A percentile compares a stretch with the other conserved stretches of the same genome.
Conservation (phyloP, 1,139 yeast species). For the Candida buenavistaensis region DNA sequence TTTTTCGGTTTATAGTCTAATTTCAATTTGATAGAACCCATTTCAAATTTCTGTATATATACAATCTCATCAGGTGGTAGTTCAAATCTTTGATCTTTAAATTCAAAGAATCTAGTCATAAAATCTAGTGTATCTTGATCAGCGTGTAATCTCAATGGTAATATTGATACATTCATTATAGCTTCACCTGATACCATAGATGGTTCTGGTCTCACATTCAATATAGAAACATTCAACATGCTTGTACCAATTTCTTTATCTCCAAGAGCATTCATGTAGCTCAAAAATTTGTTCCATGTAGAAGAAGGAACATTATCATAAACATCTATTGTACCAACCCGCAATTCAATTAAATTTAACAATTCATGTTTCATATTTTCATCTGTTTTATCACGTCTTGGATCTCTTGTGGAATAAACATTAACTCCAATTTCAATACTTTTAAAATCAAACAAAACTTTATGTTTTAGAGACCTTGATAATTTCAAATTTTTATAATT, state of each 20-base stretch:
- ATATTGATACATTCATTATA: slow-evolving; percentile 51
- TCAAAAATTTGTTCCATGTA: slow-evolving; percentile 85
- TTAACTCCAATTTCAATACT: slow-evolving; percentile 50
- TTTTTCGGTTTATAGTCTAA: slow-evolving; percentile 92
- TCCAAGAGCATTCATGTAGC: slow-evolving; percentile 67
- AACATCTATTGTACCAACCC: slow-evolving; percentile 57
- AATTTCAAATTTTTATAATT: slow-evolving; percentile 51
- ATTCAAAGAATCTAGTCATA: slow-evolving; percentile 73
- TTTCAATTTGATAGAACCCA: slow-evolving; percentile 62
- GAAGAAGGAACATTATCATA: slow-evolving; percentile 83
- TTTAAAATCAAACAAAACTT: slow-evolving; percentile 57
- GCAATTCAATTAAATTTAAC: slow-evolving; percentile 46
- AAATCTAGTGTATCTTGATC: slow-evolving; percentile 95
- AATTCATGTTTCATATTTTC: slow-evolving; percentile 39
- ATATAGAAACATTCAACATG: slow-evolving; percentile 57
- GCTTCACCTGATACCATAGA: slow-evolving; percentile 70
- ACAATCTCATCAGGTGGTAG: slow-evolving; percentile 58
- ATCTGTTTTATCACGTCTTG: slow-evolving; percentile 30
- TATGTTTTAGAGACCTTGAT: slow-evolving; percentile 64
- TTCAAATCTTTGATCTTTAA: slow-evolving; percentile 69
- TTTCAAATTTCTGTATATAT: slow-evolving; percentile 67
- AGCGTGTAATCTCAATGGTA: slow-evolving; percentile 80
- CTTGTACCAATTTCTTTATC: slow-evolving; percentile 69
- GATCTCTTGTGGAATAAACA: slow-evolving; percentile 51
- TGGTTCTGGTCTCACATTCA: slow-evolving; percentile 66